Conservation (phyloP, 2,329 filamentous ascomycete species). For the Kalaharituber pfeilii region DNA sequence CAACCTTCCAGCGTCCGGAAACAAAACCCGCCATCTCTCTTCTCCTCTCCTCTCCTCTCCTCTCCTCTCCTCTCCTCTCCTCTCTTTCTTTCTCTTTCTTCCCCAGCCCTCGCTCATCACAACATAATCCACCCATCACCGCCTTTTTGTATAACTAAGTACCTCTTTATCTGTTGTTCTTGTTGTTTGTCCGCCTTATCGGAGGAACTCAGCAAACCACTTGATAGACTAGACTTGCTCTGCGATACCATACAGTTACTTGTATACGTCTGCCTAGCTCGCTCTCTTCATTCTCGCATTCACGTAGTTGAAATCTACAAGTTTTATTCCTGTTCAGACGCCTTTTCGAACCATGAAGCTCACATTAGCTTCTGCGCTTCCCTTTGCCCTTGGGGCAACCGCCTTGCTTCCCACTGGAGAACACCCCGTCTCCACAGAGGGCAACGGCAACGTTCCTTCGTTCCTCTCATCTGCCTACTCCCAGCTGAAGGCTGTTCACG, state of each 20-base stretch:
- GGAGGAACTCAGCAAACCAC: too few species aligned
- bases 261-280: too few species aligned
- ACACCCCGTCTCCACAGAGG: not conserved
- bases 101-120: slow-evolving; percentile 2
- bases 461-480: not conserved
- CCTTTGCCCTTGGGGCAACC: slow-evolving; percentile 17
- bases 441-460: slow-evolving; percentile 8
- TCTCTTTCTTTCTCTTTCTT: not conserved
- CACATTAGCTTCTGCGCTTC: slow-evolving; percentile 19
- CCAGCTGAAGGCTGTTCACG: slow-evolving; percentile 8
- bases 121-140: not conserved
- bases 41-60: slow-evolving; percentile 3
- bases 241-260: not conserved
- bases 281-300: not conserved
- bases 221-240: too few species aligned
- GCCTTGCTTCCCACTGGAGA: slow-evolving; percentile 17
- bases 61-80: slow-evolving; percentile 5
- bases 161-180: not conserved
- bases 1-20: slow-evolving; percentile 9
- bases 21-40: slow-evolving; percentile 1
- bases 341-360: slow-evolving; percentile 17
- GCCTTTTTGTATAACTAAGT: not conserved
- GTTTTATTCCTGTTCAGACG: not conserved
- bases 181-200: not conserved
- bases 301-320: not conserved